Evolutionary conservation across 805 yeast genomes (phyloP).

Genomic region (Schizosaccharomyces japonicus): DNA sequence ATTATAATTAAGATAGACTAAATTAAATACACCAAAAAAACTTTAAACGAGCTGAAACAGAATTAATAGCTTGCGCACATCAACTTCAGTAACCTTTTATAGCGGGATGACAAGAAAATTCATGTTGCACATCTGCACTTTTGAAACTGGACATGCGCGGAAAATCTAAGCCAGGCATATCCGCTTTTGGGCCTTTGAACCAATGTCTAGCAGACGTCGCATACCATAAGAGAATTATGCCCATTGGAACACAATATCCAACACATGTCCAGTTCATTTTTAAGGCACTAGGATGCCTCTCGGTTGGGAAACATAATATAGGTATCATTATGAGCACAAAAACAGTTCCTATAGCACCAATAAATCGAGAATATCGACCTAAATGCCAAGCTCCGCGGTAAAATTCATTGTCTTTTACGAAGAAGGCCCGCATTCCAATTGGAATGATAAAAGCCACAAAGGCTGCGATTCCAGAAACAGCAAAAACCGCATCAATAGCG

Average conservation of each 20-base stretch:
- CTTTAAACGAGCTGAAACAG: too few species aligned
- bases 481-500: constrained; percentile 46
- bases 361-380: constrained; percentile 26
- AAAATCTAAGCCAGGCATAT: too few species aligned
- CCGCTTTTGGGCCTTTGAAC: constrained; percentile 5
- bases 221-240: not conserved
- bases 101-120: too few species aligned
- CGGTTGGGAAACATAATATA: constrained; percentile 25
- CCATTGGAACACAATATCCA: not conserved
- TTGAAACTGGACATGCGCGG: too few species aligned
- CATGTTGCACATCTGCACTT: too few species aligned
- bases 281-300: not conserved
- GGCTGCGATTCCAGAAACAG: constrained; percentile 48
- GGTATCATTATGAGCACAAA: constrained; percentile 36
- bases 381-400: constrained; percentile 45
- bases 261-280: constrained; percentile 4
- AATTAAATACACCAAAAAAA: too few species aligned
- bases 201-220: not conserved
- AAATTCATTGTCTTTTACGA: constrained; percentile 26
- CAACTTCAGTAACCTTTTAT: too few species aligned
- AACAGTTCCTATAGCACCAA: constrained; percentile 23
- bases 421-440: constrained; percentile 28
- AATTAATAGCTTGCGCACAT: too few species aligned
- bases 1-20: too few species aligned
- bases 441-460: constrained; percentile 44